Base-by-base conservation (phyloP, 257 asterid species). In the Verbascum thapsus region DNA sequence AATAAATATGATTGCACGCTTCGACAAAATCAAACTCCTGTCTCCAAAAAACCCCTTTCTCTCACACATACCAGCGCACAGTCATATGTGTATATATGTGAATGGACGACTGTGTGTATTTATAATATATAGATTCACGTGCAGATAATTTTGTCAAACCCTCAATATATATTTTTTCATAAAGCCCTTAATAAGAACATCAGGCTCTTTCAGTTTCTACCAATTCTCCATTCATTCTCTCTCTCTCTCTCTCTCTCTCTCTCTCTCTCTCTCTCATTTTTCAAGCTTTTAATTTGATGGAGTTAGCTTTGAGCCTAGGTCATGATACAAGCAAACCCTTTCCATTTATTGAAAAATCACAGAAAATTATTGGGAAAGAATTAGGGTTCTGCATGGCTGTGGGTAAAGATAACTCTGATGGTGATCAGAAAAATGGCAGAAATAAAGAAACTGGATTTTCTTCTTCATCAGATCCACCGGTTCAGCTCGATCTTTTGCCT, bases 401-500 rank as follows among this genome's bases (percentile, higher is more conserved):
- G 12, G 81, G 62, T 17, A 63, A 57, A 26, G 44, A 6, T 5
- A 23, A 37, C 6, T 8, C 55, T 10, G 68, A 2, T 26, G 54
- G 23, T 8, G 64, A 5, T 26, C 45, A 35, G 8, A 47, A 8
- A 10, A 48, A 35, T 10, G 43, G 10, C 16, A 48, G 11, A 4
- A 35, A 48, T 37, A 55, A 70, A 7, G 38, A 52, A 18, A 34
- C 18, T 32, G 65, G 65, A 6, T 63, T 56, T 52, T 44, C 69
- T 10, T 74, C 57, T 41, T 69, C 86, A 5, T 52, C 85, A 66
- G 94, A 82, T 79, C 88, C 82, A 44, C 88, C 90, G 70, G 71
- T 90, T 55, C 96, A 90, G 85, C 96, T 87, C 16, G 88, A 90
- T 65, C 92, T 90, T 1, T 73, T 90, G n/a, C 95, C 97, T 1